These are phyloP conservation scores for Exophiala dermatitidis DNA, from an alignment of 2,329 filamentous ascomycete genomes.

Conservation along the genomic window DNA sequence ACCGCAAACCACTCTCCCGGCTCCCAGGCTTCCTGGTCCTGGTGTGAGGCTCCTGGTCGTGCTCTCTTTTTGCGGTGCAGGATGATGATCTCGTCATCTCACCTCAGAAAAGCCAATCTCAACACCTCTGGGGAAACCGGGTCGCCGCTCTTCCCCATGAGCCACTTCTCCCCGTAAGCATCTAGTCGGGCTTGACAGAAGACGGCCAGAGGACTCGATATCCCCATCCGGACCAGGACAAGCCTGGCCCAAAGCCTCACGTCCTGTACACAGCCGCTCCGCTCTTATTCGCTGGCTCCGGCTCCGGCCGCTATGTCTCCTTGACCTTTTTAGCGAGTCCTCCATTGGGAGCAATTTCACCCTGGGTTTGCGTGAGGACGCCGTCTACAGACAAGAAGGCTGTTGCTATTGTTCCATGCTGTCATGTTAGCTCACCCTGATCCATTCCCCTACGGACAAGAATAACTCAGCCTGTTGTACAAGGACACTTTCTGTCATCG, in stretches of 20 bases:
- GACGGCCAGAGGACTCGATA: slow-evolving; percentile 9
- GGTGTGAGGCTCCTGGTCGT: slow-evolving; percentile 3
- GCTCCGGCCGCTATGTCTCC: slow-evolving; percentile 13
- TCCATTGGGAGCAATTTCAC: slow-evolving; percentile 20
- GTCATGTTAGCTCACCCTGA: slow-evolving; percentile 1
- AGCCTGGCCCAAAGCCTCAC: slow-evolving; percentile 16
- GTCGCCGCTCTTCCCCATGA: too few species aligned
- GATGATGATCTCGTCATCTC: too few species aligned
- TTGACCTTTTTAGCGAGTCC: slow-evolving; percentile 9
- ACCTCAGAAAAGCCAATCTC: too few species aligned
- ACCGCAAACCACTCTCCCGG: background rate
- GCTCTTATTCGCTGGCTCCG: slow-evolving; percentile 3
- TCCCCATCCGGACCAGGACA: slow-evolving; percentile 14
- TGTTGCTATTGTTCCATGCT: slow-evolving; percentile 1
- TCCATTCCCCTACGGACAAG: slow-evolving; percentile 16
- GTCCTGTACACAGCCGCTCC: slow-evolving; percentile 20
- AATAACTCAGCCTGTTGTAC: slow-evolving; percentile 19
- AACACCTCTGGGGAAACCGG: too few species aligned
- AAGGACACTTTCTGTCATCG: slow-evolving; percentile 6
- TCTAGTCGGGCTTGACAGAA: slow-evolving; percentile 10
- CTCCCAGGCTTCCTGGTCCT: slow-evolving; percentile 5
- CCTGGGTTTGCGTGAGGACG: slow-evolving; percentile 19
- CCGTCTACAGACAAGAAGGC: too few species aligned
- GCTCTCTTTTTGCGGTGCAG: background rate
- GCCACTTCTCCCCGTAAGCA: too few species aligned